Percentiles rank a stretch among this genome's conserved stretches.
These are phyloP conservation scores for Coprinellus aureogranulatus DNA, from an alignment of 768 basidiomycete species.

Conservation along the genomic window DNA sequence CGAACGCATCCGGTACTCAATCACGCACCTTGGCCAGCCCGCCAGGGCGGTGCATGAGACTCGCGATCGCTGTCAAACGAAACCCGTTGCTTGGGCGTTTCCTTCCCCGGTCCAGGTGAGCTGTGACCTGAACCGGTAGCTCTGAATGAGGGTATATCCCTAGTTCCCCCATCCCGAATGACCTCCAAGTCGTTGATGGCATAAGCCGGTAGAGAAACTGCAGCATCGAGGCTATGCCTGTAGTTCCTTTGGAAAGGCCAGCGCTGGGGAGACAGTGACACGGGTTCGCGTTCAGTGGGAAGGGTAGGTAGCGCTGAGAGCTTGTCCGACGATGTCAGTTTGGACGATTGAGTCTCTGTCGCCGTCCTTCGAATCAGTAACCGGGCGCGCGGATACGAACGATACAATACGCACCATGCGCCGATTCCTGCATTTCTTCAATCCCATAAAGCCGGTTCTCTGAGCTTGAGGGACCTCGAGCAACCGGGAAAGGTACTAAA, in stretches of 20 bases:
- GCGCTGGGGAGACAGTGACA: slow-evolving; percentile 31
- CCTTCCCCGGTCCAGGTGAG: slow-evolving; percentile 31
- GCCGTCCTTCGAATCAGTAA: background rate
- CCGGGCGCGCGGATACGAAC: background rate
- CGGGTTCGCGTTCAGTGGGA: slow-evolving; percentile 24
- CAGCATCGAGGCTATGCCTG: slow-evolving; percentile 42
- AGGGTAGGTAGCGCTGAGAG: slow-evolving; percentile 39
- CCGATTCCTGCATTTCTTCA: background rate
- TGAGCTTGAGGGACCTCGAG: background rate
- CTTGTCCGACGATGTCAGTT: slow-evolving; percentile 46
- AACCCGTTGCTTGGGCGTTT: slow-evolving; percentile 49
- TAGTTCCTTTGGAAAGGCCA: slow-evolving; percentile 29
- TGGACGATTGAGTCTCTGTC: slow-evolving; percentile 39
- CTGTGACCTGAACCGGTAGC: slow-evolving; percentile 29
- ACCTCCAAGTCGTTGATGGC: slow-evolving; percentile 25
- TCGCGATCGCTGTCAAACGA: slow-evolving; percentile 36
- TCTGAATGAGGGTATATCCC: slow-evolving; percentile 2
- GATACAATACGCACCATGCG: background rate
- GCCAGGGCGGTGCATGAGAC: background rate
- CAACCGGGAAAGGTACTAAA: background rate
- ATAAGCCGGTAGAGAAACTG: slow-evolving; percentile 42
- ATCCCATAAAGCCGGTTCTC: background rate
- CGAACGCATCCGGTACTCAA: background rate
- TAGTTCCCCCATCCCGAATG: background rate
- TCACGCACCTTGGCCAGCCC: slow-evolving; percentile 7